A percentile compares a stretch with the other conserved stretches of the same genome.
Conservation (phyloP, 176 grass and related monocot species). For the Hordeum marinum region DNA sequence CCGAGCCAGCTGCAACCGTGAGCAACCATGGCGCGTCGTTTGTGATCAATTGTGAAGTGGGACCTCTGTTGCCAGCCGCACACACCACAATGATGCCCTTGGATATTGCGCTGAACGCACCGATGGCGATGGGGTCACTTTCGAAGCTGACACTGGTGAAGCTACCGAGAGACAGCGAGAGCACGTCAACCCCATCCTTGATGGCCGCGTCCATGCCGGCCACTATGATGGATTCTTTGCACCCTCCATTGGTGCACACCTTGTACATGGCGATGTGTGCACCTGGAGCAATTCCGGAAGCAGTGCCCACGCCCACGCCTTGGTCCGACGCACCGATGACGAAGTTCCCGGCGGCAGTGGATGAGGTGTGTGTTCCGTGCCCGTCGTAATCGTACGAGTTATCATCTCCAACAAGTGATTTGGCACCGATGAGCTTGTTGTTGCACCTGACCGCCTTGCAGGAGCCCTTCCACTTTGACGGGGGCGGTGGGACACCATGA, state of each 20-base stretch:
- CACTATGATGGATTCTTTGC: neutral
- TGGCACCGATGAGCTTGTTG: constrained; percentile 36
- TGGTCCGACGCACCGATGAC: neutral
- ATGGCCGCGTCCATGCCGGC: constrained; percentile 20
- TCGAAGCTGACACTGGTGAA: neutral
- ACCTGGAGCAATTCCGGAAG: constrained; percentile 26
- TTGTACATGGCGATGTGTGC: constrained; percentile 63
- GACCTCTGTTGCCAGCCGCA: constrained; percentile 31
- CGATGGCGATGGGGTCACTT: constrained; percentile 23
- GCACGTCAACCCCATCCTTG: constrained; percentile 64
- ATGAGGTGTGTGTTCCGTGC: constrained; percentile 36
- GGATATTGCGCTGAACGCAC: constrained; percentile 31
- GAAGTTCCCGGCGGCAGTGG: constrained; percentile 43
- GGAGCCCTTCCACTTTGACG: constrained; percentile 27
- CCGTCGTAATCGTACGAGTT: neutral
- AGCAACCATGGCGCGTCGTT: constrained; percentile 62
- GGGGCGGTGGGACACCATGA: neutral
- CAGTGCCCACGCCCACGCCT: neutral
- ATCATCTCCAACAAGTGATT: neutral
- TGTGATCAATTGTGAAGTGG: neutral
- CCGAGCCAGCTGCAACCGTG: constrained; percentile 38
- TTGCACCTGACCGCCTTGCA: constrained; percentile 30
- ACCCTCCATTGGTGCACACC: neutral
- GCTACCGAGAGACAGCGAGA: constrained; percentile 44
- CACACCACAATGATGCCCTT: constrained; percentile 41